Percentiles rank a stretch among this genome's conserved stretches.
Conservation (phyloP, 2,329 filamentous ascomycete genomes). For the Fusarium secorum region DNA sequence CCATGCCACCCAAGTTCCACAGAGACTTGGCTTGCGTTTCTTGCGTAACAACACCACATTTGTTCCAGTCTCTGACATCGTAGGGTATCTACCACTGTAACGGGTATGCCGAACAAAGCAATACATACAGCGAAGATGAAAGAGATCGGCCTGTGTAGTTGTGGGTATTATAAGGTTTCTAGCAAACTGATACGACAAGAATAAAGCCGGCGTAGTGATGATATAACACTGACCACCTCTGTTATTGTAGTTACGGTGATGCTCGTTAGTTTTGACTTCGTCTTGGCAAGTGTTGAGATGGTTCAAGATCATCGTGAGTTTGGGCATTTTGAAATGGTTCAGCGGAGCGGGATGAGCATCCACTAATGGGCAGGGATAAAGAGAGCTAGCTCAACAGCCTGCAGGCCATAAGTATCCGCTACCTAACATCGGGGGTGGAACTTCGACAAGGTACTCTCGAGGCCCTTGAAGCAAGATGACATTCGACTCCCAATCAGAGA, state of each 20-base stretch:
- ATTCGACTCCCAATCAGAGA: conserved; percentile 42
- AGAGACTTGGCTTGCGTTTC: conserved; percentile 25
- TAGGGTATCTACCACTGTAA: conserved; percentile 6
- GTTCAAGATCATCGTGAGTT: conserved; percentile 38
- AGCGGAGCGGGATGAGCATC: conserved; percentile 37
- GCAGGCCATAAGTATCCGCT: conserved; percentile 28
- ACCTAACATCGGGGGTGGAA: conserved; percentile 31
- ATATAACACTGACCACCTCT: background rate
- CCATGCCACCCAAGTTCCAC: conserved; percentile 32
- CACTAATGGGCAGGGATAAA: conserved; percentile 25
- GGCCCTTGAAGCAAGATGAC: conserved; percentile 44
- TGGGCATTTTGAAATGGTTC: conserved; percentile 35
- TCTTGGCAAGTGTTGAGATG: conserved; percentile 34
- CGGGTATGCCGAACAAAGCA: background rate
- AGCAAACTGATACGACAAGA: conserved; percentile 13
- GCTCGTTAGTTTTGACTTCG: conserved; percentile 5
- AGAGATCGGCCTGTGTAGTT: conserved; percentile 1
- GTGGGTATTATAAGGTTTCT: conserved; percentile 4
- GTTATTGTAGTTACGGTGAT: conserved; percentile 15
- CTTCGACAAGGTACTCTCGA: conserved; percentile 33
- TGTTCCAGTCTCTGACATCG: conserved; percentile 23
- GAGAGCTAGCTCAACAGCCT: conserved; percentile 25
- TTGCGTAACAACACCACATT: conserved; percentile 33
- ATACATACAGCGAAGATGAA: background rate
- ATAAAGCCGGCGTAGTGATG: conserved; percentile 1